These are phyloP conservation scores for Agaricus sinodeliciosus DNA, from an alignment of 768 basidiomycete species.

Conservation along the genomic window DNA sequence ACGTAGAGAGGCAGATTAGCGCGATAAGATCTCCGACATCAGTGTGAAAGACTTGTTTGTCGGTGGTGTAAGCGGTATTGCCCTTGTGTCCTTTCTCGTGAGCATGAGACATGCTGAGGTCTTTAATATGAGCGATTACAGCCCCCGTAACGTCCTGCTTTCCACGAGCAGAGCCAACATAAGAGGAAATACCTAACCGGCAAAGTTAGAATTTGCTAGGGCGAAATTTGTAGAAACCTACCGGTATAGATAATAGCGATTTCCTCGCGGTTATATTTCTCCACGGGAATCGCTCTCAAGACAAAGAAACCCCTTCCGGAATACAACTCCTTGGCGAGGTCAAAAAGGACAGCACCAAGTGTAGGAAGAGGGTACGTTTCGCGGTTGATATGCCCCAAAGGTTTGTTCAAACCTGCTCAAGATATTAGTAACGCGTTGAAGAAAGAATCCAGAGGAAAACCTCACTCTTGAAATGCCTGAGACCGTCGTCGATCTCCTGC, in stretches of 20 bases:
- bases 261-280: conserved; percentile 31
- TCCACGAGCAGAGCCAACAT: conserved; percentile 12
- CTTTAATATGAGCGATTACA: conserved; percentile 41
- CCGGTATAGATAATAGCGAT: conserved; percentile 38
- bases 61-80: conserved; percentile 40
- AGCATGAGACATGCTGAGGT: conserved; percentile 26
- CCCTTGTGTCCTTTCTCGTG: conserved; percentile 30
- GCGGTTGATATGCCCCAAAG: conserved; percentile 23
- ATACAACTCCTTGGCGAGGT: conserved; percentile 34
- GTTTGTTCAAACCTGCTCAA: conserved; percentile 12
- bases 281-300: conserved; percentile 37
- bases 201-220: background rate
- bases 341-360: conserved; percentile 26
- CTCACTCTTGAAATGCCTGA: conserved; percentile 33
- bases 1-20: conserved; percentile 33
- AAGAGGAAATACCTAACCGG: conserved; percentile 15
- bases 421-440: background rate
- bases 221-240: background rate
- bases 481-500: conserved; percentile 31
- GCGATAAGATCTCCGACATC: conserved; percentile 38
- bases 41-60: conserved; percentile 46
- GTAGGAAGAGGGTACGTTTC: conserved; percentile 40
- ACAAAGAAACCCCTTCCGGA: conserved; percentile 43
- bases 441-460: background rate
- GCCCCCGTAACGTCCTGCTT: conserved; percentile 21